A percentile compares a stretch with the other conserved stretches of the same genome.
These are phyloP conservation scores for Candida tammaniensis DNA, from an alignment of 805 yeast species.

Conservation along the genomic window DNA sequence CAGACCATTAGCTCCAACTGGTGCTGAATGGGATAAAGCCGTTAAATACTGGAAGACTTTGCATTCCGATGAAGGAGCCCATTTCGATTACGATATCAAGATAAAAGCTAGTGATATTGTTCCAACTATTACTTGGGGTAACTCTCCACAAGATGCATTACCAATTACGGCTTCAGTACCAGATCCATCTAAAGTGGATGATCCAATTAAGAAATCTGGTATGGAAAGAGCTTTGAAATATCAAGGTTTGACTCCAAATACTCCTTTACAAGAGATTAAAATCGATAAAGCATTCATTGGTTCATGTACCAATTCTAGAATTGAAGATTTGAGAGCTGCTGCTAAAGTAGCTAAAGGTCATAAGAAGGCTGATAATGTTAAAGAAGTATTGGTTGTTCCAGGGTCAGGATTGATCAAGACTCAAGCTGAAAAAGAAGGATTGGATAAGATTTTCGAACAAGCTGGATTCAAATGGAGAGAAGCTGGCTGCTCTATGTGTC, in stretches of 20 bases:
- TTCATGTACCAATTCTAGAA: constrained; percentile 96
- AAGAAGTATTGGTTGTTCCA: constrained; percentile 88
- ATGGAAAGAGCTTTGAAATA: constrained; percentile 89
- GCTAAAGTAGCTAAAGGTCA: constrained; percentile 91
- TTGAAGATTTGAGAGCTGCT: constrained; percentile 95
- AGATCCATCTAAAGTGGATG: constrained; percentile 71
- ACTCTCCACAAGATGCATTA: constrained; percentile 97
- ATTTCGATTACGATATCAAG: constrained; percentile 77
- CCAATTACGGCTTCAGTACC: constrained; percentile 92
- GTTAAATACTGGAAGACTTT: constrained; percentile 86
- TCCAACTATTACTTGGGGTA: constrained; percentile 99
- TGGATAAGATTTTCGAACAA: constrained; percentile 81
- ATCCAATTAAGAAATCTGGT: constrained; percentile 74
- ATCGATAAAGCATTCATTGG: constrained; percentile 97
- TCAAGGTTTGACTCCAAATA: constrained; percentile 87
- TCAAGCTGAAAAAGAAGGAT: constrained; percentile 94
- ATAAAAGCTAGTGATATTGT: constrained; percentile 82
- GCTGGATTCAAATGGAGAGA: constrained; percentile 99
- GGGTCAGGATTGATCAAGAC: constrained; percentile 94
- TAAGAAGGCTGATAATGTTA: constrained; percentile 77
- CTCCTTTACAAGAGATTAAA: constrained; percentile 68
- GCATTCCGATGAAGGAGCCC: constrained; percentile 85
- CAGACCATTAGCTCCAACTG: constrained; percentile 92
- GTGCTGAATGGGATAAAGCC: constrained; percentile 94
- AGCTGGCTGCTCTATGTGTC: constrained; percentile 99